phyloP scores from a whole-genome alignment of 805 yeast genomes.

The Candida manassasensis region DNA sequence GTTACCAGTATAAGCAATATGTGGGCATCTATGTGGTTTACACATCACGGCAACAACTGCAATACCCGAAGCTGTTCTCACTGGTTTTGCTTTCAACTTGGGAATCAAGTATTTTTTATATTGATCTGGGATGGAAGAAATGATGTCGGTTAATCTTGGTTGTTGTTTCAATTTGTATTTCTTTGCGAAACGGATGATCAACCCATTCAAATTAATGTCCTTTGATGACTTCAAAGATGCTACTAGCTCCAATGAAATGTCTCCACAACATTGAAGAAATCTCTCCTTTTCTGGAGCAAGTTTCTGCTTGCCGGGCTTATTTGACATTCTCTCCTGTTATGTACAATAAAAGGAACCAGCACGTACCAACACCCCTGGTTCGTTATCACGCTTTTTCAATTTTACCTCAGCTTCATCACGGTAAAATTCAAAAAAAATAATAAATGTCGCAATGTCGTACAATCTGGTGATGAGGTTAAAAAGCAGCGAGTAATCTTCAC shows the following conservation, averaged over 20 bases:
- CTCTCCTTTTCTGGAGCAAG: conserved; percentile 90
- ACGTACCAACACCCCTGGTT: no score
- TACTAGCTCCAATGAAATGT: conserved; percentile 81
- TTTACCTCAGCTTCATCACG: no score
- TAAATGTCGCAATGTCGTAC: no score
- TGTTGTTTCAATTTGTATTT: conserved; percentile 88
- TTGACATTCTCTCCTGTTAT: no score
- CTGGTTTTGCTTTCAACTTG: conserved; percentile 96
- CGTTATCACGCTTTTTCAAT: no score
- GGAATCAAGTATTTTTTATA: conserved; percentile 88
- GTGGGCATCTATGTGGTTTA: conserved; percentile 98
- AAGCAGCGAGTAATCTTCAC: no score
- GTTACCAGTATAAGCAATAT: conserved; percentile 97
- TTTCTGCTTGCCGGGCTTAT: conserved; percentile 46
- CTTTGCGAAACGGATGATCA: conserved; percentile 79
- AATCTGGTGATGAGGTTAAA: no score
- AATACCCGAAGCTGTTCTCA: conserved; percentile 96
- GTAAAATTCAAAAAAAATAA: no score
- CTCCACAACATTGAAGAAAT: conserved; percentile 88
- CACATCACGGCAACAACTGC: conserved; percentile 99
- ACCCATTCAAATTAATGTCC: conserved; percentile 85
- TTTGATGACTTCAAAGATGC: conserved; percentile 66
- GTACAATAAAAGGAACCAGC: no score
- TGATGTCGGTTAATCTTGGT: conserved; percentile 92
- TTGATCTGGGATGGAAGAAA: conserved; percentile 92